phyloP scores from a whole-genome alignment of 2,329 filamentous ascomycete genomes.

The Epicoccum sorghinum region DNA sequence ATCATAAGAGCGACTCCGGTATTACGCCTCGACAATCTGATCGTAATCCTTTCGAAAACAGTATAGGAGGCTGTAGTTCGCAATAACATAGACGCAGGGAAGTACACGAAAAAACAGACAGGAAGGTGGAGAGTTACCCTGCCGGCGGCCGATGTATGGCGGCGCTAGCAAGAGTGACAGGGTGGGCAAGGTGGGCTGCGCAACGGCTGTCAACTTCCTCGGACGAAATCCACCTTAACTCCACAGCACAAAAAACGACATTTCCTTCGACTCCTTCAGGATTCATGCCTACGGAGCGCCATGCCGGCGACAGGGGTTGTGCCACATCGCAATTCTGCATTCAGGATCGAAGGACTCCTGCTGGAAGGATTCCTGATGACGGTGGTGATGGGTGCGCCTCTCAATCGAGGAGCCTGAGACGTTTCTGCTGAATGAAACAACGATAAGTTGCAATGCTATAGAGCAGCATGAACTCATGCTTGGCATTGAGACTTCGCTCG shows the following conservation, averaged over 20 bases:
- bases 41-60: neutral
- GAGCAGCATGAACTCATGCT: too few species aligned
- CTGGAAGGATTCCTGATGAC: too few species aligned
- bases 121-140: neutral
- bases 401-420: too few species aligned
- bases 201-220: slow-evolving; percentile 1
- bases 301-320: neutral
- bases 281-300: neutral
- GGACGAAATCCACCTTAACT: slow-evolving; percentile 6
- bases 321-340: neutral
- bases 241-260: neutral
- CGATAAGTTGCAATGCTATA: too few species aligned
- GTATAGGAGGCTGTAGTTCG: neutral
- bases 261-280: neutral
- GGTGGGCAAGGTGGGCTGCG: neutral
- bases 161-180: neutral
- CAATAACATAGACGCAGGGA: neutral
- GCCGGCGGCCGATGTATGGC: slow-evolving; percentile 1
- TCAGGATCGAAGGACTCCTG: too few species aligned
- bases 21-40: neutral
- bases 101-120: neutral
- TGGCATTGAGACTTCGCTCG: too few species aligned
- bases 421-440: too few species aligned
- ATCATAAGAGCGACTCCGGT: neutral
- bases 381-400: too few species aligned